These are phyloP conservation scores for Fusarium lyarnte DNA, from an alignment of 2,329 filamentous ascomycete genomes.

Conservation along the genomic window DNA sequence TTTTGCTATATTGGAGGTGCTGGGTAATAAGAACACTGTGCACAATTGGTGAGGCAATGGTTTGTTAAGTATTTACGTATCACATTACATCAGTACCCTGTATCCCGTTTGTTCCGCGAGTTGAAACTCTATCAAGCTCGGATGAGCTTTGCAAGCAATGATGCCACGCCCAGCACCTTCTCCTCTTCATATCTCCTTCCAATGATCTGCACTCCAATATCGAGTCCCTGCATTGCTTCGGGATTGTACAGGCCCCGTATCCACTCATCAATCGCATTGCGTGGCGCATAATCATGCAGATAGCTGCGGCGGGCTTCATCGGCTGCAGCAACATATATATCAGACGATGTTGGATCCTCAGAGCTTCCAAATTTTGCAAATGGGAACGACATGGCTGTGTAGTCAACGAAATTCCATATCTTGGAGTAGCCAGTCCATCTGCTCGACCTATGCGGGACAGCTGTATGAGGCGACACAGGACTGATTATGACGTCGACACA, in stretches of 20 bases:
- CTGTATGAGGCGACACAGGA: not conserved
- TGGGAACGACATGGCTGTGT: not conserved
- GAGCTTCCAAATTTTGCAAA: not conserved
- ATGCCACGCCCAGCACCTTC: not conserved
- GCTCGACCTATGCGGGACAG: not conserved
- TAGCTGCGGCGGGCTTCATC: not conserved
- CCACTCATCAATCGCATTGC: not conserved
- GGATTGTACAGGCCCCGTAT: not conserved
- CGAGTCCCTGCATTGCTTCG: not conserved
- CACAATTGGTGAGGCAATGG: not conserved
- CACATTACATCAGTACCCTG: fast-evolving
- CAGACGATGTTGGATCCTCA: fast-evolving
- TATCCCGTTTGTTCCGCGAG: fast-evolving
- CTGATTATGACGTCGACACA: not conserved
- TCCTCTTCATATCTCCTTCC: not conserved
- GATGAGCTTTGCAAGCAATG: not conserved
- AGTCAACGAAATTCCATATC: not conserved
- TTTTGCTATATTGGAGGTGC: not conserved
- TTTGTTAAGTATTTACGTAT: too few relatives aligned
- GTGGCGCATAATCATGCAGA: not conserved
- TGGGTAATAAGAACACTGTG: not conserved
- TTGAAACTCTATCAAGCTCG: not conserved
- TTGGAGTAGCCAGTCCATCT: not conserved
- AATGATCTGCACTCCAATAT: not conserved
- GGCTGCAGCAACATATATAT: not conserved